Evolutionary conservation across 768 basidiomycete species (phyloP).

Genomic region (Chalciporus piperatus): DNA sequence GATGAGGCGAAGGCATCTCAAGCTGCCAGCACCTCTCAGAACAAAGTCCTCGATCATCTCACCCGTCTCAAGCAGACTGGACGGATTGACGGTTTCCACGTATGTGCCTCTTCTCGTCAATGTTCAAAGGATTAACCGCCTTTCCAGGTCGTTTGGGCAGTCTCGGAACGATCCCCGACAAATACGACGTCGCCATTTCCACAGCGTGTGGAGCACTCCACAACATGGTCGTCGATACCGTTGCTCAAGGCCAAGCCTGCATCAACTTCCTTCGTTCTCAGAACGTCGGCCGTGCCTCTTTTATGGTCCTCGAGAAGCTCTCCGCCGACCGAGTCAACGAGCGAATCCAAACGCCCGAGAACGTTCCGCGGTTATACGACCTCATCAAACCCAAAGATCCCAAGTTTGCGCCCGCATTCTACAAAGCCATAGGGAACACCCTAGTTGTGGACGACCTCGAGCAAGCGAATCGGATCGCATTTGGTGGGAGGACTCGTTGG

Average conservation of each 20-base stretch:
- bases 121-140: background rate
- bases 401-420: slow-evolving; percentile 83
- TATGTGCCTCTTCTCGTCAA: slow-evolving; percentile 38
- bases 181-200: slow-evolving; percentile 93
- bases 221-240: slow-evolving; percentile 89
- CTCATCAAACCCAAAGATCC: slow-evolving; percentile 91
- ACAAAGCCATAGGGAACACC: slow-evolving; percentile 82
- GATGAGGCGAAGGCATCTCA: slow-evolving; percentile 90
- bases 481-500: slow-evolving; percentile 67
- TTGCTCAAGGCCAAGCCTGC: slow-evolving; percentile 86
- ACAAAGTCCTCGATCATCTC: slow-evolving; percentile 79
- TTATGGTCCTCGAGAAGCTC: slow-evolving; percentile 91
- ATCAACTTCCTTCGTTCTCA: slow-evolving; percentile 89
- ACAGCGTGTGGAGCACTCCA: slow-evolving; percentile 85
- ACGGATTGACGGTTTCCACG: slow-evolving; percentile 90
- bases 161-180: slow-evolving; percentile 92
- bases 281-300: slow-evolving; percentile 88
- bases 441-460: slow-evolving; percentile 90
- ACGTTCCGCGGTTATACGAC: slow-evolving; percentile 89
- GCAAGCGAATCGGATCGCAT: slow-evolving; percentile 94
- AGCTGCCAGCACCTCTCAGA: slow-evolving; percentile 79
- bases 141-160: slow-evolving; percentile 82
- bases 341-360: slow-evolving; percentile 73
- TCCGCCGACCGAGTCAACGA: slow-evolving; percentile 40
- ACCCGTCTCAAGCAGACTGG: slow-evolving; percentile 76